Base-by-base conservation (phyloP, 257 asterid genomes). In the Solanum sparsipilum region DNA sequence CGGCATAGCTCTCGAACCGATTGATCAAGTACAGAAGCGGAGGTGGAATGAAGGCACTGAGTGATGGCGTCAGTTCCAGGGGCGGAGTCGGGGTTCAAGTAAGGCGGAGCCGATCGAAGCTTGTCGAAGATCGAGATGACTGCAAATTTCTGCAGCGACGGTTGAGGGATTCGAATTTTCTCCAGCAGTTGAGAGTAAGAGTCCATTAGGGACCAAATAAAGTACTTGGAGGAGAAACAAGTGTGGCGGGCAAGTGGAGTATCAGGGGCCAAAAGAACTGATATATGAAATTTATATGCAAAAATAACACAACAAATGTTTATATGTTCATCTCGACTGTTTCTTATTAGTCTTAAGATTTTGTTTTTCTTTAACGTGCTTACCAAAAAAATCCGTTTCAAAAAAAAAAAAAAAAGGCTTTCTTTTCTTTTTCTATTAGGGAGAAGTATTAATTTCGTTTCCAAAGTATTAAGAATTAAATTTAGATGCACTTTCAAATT, bases 61-160 rank as follows among this genome's bases (percentile, higher is more conserved):
- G 89, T 90, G 84, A 97, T 85, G 73, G 96, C 99, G n/a, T 92
- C 95, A 39, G 91, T 88, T 8, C 98, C 98, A 63, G 93, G 90
- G 68, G 31, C 91, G 65, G 98, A 95, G 31, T 89, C 89, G n/a
- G 81, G 84, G 68, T 68, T 88, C n/a, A 89, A 84, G 74, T 89
- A 89, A 2, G 92, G 94, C 84, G 98, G 96, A n/a, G 93, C 90
- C 9, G 93, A 90, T 23, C 96, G 96, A 83, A 95, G 94, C 88
- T 96, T 95, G 41, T 93, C 92, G 92, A 97, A 97, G 84, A 96
- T 90, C 41, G 98, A 92, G 78, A 92, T 91, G 4, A 97, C 98
- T 20, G 99, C 99, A 16, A 93, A 93, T 82, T 93, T 94, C 88
- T 97, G 99, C 29, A 97, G 94, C 4, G 98, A 93, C 5, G 99